phyloP scores from a whole-genome alignment of 169 alveolate species.

The Ichthyophthirius multifiliis region DNA sequence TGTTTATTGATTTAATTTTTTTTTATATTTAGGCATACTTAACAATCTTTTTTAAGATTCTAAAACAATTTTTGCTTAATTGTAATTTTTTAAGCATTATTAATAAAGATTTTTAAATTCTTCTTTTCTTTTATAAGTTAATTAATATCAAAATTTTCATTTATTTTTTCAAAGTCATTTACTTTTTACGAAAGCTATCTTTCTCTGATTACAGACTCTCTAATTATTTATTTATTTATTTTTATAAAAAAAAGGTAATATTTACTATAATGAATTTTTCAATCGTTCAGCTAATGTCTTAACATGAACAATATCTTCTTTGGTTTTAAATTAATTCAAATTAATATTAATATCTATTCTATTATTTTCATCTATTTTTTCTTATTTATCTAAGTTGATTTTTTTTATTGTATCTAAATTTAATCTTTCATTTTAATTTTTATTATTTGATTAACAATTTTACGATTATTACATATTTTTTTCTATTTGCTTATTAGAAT shows the following conservation, averaged over 20 bases:
- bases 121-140: slow-evolving; percentile 16
- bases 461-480: neutral
- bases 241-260: neutral
- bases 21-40: neutral
- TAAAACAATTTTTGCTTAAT: neutral
- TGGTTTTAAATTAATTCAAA: neutral
- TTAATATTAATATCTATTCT: slow-evolving; percentile 1
- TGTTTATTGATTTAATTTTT: too few relatives aligned
- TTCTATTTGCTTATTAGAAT: slow-evolving; percentile 6
- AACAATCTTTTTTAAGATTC: neutral
- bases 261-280: neutral
- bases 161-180: neutral
- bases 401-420: neutral
- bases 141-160: slow-evolving; percentile 6
- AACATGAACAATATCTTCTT: neutral
- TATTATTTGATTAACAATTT: neutral
- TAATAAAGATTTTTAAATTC: slow-evolving; percentile 23
- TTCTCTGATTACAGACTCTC: slow-evolving; percentile 6
- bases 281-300: slow-evolving; percentile 10
- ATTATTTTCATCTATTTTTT: neutral
- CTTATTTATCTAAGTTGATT: neutral
- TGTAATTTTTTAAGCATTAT: neutral
- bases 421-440: neutral
- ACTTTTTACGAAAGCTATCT: slow-evolving; percentile 13
- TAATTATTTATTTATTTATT: neutral